These are phyloP conservation scores for Saprolegnia parasitica DNA, from an alignment of 352 stramenopile genomes.

Conservation along the genomic window DNA sequence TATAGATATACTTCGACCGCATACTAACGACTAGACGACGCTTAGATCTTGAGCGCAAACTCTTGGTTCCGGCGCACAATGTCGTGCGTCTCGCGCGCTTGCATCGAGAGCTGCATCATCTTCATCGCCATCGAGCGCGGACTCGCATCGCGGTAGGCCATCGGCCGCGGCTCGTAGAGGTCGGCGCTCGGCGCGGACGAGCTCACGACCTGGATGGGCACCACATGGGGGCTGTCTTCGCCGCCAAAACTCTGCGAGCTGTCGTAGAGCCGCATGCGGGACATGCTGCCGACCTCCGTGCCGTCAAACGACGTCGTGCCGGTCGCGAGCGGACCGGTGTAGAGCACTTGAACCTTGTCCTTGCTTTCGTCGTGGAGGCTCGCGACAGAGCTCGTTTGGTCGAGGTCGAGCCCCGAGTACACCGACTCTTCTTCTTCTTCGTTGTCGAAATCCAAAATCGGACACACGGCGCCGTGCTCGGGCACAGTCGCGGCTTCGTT, in stretches of 20 bases:
- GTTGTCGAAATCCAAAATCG: conserved; percentile 29
- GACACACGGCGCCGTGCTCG: neutral
- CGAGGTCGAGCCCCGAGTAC: conserved; percentile 24
- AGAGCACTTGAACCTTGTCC: conserved; percentile 2
- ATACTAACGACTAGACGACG: neutral
- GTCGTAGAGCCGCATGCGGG: conserved; percentile 8
- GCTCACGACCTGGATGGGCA: neutral
- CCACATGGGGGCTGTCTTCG: neutral
- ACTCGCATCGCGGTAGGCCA: neutral
- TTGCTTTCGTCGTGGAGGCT: conserved; percentile 12
- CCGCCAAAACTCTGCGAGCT: conserved; percentile 2
- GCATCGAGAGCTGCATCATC: conserved; percentile 25
- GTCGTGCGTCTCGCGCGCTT: conserved; percentile 24
- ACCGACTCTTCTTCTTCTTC: conserved; percentile 28
- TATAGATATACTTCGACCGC: conserved; percentile 7
- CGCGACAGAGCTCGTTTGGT: neutral
- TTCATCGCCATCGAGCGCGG: conserved; percentile 13
- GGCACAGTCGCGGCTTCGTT: conserved; percentile 3
- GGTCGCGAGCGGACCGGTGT: neutral
- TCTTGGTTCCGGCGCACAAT: conserved; percentile 26
- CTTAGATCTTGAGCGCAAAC: conserved; percentile 13
- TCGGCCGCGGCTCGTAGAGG: neutral
- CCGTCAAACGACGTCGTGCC: conserved; percentile 2
- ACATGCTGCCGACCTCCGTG: conserved; percentile 7
- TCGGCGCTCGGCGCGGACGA: neutral